Base-by-base conservation (phyloP, 768 basidiomycete species). In the Fomitopsis serialis region DNA sequence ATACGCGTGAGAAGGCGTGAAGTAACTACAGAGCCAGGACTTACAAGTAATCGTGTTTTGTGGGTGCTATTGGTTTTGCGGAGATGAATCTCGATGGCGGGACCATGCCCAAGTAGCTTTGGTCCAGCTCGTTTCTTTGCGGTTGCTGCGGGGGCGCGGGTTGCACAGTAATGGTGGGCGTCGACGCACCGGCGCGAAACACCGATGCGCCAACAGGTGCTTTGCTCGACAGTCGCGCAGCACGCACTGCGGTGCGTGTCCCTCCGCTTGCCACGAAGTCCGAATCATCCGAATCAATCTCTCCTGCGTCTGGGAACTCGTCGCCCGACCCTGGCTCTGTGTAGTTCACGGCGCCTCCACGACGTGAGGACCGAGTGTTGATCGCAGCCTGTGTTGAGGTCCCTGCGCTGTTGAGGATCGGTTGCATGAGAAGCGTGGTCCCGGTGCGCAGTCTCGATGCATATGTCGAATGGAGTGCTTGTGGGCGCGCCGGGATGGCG, bases 361-460 rank as follows among this genome's bases (percentile, higher is more conserved):
- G 78, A 47, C 87, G 77, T 21, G 61, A 61, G 0, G 60, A 78
- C 2, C 78, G 69, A 1, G 76, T 66, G n/a, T 59, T 56, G 12
- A 58, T 80, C 74, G 67, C 57, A 8, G 66, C 68, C 8, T 75
- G 59, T 1, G 80, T 63, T 8, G 61, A 54, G 1, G 59, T 42
- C 2, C 67, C 53, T 15, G 70, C 35, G 0, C 66, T 70, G 34
- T 74, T 68, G 11, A 82, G 61, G 61, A 92, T 81, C 19, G 97
- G 97, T 63, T 99, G 97, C 70, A 98, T 79, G 59, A 99, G 82
- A 6, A 93, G 81, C 0, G 92, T 88, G 2, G 87, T 78, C 15
- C 97, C 97, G 0, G 96, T 95, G 23, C 89, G 84, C 48, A 98
- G 73, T n/a, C 96, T 81, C 6, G 94, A 89, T 0, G 93, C 75